These are phyloP conservation scores for Favolaschia claudopus DNA, from an alignment of 768 basidiomycete species.

Conservation along the genomic window DNA sequence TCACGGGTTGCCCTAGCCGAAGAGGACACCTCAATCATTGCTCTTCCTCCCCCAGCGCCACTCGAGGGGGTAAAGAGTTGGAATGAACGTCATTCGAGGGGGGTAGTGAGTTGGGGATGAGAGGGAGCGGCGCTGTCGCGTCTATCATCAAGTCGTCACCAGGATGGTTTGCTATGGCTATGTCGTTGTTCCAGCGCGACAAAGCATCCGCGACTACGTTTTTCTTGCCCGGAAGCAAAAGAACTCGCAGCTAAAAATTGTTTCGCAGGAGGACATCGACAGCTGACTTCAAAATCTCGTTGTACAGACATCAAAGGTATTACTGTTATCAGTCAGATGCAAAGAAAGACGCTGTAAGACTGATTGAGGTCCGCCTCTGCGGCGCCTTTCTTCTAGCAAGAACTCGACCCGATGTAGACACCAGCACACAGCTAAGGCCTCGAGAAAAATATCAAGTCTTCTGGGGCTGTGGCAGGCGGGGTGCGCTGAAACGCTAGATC, in stretches of 20 bases:
- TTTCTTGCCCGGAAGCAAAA: constrained; percentile 20
- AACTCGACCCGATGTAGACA: constrained; percentile 19
- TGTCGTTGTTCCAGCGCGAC: constrained; percentile 17
- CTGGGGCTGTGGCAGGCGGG: not conserved
- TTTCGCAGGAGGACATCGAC: constrained; percentile 9
- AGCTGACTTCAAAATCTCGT: constrained; percentile 19
- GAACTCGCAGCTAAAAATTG: constrained; percentile 22
- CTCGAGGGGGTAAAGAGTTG: constrained; percentile 35
- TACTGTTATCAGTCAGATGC: constrained; percentile 31
- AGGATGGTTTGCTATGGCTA: not conserved
- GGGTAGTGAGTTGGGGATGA: constrained; percentile 9
- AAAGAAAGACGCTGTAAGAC: too few relatives aligned
- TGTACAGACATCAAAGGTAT: constrained; percentile 31
- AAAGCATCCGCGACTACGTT: constrained; percentile 33
- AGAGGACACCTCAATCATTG: constrained; percentile 20
- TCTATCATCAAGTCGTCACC: not conserved
- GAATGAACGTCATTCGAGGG: too few relatives aligned
- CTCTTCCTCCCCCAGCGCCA: constrained; percentile 36
- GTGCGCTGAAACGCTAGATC: constrained; percentile 31
- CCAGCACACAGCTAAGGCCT: constrained; percentile 33
- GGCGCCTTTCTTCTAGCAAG: not conserved
- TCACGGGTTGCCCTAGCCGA: constrained; percentile 37
- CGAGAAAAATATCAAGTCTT: constrained; percentile 32
- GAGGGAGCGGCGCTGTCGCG: not conserved
- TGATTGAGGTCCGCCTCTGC: not conserved